Evolutionary conservation across 1,139 yeast genomes (phyloP), one percentile per base, ranked within the genome.

Genomic region (Lodderomyces orthopsilosis): DNA sequence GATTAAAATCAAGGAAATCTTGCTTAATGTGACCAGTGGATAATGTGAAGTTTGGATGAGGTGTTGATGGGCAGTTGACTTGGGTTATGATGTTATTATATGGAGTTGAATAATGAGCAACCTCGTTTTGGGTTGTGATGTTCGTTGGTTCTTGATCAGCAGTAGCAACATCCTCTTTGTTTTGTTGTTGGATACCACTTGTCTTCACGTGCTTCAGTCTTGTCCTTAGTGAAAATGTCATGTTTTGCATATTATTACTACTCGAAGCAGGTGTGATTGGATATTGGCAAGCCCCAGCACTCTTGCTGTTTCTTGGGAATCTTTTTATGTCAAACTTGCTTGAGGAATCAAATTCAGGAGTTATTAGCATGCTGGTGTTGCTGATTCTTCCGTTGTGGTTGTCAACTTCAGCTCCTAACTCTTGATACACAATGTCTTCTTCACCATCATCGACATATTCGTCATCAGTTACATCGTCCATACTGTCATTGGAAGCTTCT

Each of bases 191-290:
- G 4, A n/a, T n/a, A 10, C 17, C 9, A 4, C 6, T 5, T 13
- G 32, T 6, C 7, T 27, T 6, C 32, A 27, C 4, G 32, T 27
- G 17, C 6, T 13, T 27, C 15, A 14, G 18, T 15, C 15, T 30
- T 15, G 17, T 15, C 15, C 9, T 30, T 30, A 4, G 34, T 7
- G 18, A 3, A 5, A 17, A 3, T 5, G 17, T 9, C 17, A 13
- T n/a, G 10, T 4, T 15, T 15, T 15, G 19, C 9, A 15, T 13
- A 4, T 6, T 15, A 13, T 30, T 17, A 13, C 34, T 13, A 17
- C 19, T 30, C n/a, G 34, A 30, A 15, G 34, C 34, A 6, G 34
- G 34, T 4, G 34, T 30, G 34, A 30, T 14, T n/a, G 19, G 34
- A 30, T 30, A 30, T 15, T 30, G 34, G 15, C 15, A 30, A 13